These are phyloP conservation scores for Gossypium gossypioides DNA, from an alignment of 441 rosid species.

Conservation along the genomic window DNA sequence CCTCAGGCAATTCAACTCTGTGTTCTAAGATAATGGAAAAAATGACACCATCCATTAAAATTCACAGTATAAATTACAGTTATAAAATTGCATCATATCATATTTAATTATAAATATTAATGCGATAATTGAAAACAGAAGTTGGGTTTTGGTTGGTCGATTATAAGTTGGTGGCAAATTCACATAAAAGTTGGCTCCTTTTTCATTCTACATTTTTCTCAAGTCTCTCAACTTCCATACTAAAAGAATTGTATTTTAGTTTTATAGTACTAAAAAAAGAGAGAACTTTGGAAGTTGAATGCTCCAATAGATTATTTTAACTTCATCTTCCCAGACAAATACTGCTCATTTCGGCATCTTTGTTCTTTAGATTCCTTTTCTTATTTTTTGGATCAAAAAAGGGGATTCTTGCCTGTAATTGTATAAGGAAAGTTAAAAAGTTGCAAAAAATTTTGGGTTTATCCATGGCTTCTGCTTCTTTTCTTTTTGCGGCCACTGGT, in stretches of 20 bases:
- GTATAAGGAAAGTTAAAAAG: neutral
- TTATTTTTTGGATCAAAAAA: neutral
- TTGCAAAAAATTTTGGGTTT: constrained; percentile 6
- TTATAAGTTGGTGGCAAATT: neutral
- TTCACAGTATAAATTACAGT: neutral
- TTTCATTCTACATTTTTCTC: neutral
- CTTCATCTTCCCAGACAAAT: constrained; percentile 20
- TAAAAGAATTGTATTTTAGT: neutral
- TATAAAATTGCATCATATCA: no score
- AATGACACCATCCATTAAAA: neutral
- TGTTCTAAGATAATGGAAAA: neutral
- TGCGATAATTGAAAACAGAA: neutral
- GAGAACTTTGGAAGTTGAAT: constrained; percentile 5
- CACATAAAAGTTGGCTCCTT: neutral
- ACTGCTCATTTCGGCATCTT: constrained; percentile 27
- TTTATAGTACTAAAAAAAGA: neutral
- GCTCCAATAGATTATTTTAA: neutral
- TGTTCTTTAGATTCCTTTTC: constrained; percentile 25
- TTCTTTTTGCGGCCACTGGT: constrained; percentile 55
- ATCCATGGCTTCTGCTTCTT: constrained; percentile 64
- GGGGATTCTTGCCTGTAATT: neutral
- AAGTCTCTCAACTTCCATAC: neutral
- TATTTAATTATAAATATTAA: no score
- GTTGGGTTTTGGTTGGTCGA: constrained; percentile 3
- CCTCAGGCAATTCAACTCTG: neutral